These are phyloP conservation scores for Ustilago cynodontis DNA, from an alignment of 1,284 basidiomycete species.

Conservation along the genomic window DNA sequence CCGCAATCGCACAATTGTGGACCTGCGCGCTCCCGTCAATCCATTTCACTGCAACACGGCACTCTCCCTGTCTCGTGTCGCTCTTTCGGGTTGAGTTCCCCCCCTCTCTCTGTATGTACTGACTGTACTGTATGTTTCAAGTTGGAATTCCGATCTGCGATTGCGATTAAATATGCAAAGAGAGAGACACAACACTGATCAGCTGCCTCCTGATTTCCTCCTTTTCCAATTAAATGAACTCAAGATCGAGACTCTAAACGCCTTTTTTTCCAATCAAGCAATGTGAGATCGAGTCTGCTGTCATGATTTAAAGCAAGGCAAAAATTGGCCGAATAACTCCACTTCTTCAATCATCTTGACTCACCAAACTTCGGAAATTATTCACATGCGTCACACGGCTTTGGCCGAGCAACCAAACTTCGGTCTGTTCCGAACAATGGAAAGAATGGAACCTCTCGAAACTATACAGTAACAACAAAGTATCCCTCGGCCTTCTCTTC, in stretches of 20 bases:
- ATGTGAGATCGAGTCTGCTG: background rate
- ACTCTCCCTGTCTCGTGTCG: background rate
- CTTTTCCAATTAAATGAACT: background rate
- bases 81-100: background rate
- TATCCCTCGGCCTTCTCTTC: background rate
- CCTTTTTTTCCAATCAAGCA: background rate
- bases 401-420: background rate
- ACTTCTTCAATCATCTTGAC: background rate
- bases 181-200: background rate
- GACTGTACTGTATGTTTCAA: conserved; percentile 5
- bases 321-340: conserved; percentile 5
- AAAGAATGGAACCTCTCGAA: background rate
- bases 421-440: background rate
- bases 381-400: conserved; percentile 3
- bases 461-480: background rate
- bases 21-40: too few relatives aligned
- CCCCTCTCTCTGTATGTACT: too few relatives aligned
- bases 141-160: conserved; percentile 5
- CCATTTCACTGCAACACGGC: background rate
- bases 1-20: background rate
- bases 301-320: background rate
- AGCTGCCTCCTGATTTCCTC: background rate
- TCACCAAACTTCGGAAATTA: background rate
- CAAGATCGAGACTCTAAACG: conserved; percentile 2
- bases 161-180: background rate